Evolutionary conservation across 768 basidiomycete genomes (phyloP).

Genomic region (Mycena olivaceomarginata): DNA sequence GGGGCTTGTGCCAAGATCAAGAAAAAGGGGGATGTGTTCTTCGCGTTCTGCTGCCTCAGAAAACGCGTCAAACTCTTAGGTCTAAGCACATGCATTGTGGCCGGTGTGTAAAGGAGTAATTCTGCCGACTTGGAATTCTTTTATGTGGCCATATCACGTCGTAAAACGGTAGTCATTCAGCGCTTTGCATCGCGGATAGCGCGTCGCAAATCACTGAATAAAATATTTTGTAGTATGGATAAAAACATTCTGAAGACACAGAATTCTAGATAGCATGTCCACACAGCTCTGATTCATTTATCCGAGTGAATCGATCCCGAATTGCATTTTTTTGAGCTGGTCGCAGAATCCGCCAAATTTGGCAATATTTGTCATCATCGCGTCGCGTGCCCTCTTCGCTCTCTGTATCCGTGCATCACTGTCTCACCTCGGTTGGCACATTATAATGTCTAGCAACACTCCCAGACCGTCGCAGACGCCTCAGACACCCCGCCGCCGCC

Average conservation of each 20-base stretch:
- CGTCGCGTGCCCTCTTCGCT: slow-evolving; percentile 9
- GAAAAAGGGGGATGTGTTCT: no score
- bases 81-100: no score
- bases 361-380: slow-evolving; percentile 2
- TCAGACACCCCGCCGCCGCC: neutral
- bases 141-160: no score
- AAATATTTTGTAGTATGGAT: no score
- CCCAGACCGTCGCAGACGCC: neutral
- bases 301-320: no score
- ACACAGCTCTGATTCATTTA: neutral
- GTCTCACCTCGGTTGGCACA: no score
- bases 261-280: slow-evolving; percentile 17
- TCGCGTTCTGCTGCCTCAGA: no score
- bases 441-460: neutral
- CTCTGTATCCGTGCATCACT: neutral
- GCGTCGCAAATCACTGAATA: neutral
- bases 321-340: no score
- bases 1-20: no score
- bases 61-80: no score
- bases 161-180: neutral
- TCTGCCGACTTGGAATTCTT: no score
- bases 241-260: slow-evolving; percentile 22
- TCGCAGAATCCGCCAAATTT: neutral
- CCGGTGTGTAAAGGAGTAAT: no score
- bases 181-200: neutral